These are phyloP conservation scores for Rostrohypoxylon terebratum DNA, from an alignment of 495 filamentous ascomycete species.

Conservation along the genomic window DNA sequence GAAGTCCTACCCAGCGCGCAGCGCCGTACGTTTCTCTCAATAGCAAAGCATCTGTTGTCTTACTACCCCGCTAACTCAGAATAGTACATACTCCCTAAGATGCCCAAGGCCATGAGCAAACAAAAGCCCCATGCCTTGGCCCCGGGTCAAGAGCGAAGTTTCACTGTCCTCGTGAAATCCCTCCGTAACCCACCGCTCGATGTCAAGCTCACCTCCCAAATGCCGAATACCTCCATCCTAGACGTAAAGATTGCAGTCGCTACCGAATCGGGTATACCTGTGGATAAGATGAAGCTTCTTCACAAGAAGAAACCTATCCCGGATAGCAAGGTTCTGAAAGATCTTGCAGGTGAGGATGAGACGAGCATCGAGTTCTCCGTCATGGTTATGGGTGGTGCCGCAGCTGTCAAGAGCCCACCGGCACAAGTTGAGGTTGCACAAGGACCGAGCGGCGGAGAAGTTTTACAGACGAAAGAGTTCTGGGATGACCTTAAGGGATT, in stretches of 20 bases:
- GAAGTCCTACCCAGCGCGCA: conserved; percentile 73
- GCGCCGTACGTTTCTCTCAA: conserved; percentile 69
- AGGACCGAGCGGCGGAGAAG: conserved; percentile 66
- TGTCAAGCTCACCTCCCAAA: conserved; percentile 66
- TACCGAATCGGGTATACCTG: conserved; percentile 59
- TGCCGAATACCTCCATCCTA: conserved; percentile 74
- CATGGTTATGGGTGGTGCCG: conserved; percentile 84
- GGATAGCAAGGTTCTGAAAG: conserved; percentile 74
- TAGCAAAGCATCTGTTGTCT: not conserved
- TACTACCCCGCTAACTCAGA: conserved; percentile 25
- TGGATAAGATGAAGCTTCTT: conserved; percentile 84
- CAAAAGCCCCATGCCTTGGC: conserved; percentile 53
- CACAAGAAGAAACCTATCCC: conserved; percentile 82
- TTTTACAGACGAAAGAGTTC: conserved; percentile 78
- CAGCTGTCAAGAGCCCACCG: conserved; percentile 50
- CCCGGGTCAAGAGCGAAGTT: conserved; percentile 59
- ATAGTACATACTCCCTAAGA: conserved; percentile 62
- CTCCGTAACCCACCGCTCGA: conserved; percentile 77
- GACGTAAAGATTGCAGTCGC: conserved; percentile 76
- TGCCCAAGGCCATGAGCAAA: conserved; percentile 63
- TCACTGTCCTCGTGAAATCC: conserved; percentile 76
- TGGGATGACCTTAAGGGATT: conserved; percentile 89
- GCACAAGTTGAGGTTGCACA: conserved; percentile 59
- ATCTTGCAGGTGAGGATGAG: conserved; percentile 61
- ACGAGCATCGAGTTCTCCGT: conserved; percentile 77